Evolutionary conservation across 345 rosid genomes (phyloP).

Genomic region (Camelina neglecta): DNA sequence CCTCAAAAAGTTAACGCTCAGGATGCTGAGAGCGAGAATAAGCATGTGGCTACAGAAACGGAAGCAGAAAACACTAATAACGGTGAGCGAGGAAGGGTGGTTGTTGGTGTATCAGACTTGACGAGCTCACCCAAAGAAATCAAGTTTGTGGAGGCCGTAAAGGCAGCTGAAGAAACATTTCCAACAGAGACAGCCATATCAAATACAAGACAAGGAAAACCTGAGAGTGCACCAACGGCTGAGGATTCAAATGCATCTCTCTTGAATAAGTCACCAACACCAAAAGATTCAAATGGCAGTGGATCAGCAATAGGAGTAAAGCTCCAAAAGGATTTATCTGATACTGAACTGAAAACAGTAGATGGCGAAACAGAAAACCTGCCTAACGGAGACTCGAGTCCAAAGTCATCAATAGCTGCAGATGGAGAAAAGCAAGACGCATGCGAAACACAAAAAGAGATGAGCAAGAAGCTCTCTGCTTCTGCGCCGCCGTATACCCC

Average conservation of each 20-base stretch:
- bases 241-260: slow-evolving; percentile 40
- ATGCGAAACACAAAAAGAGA: slow-evolving; percentile 69
- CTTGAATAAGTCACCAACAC: slow-evolving; percentile 38
- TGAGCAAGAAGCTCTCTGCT: slow-evolving; percentile 88
- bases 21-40: slow-evolving; percentile 46
- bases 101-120: slow-evolving; percentile 33
- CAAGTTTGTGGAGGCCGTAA: slow-evolving; percentile 37
- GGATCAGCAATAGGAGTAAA: slow-evolving; percentile 39
- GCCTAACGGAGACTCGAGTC: slow-evolving; percentile 45
- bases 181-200: slow-evolving; percentile 36
- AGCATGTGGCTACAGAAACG: slow-evolving; percentile 38
- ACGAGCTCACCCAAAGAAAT: slow-evolving; percentile 41
- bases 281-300: slow-evolving; percentile 43
- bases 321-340: slow-evolving; percentile 48
- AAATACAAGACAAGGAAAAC: slow-evolving; percentile 42
- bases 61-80: slow-evolving; percentile 40
- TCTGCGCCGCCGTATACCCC: slow-evolving; percentile 98
- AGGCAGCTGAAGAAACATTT: slow-evolving; percentile 40
- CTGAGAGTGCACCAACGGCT: slow-evolving; percentile 42
- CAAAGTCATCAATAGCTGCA: slow-evolving; percentile 46
- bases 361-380: slow-evolving; percentile 48
- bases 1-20: slow-evolving; percentile 46
- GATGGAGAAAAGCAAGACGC: slow-evolving; percentile 72
- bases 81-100: slow-evolving; percentile 45
- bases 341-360: slow-evolving; percentile 40